Percentiles rank a stretch among this genome's conserved stretches.
These are phyloP conservation scores for Suillus alpinus DNA, from an alignment of 768 basidiomycete species.

Conservation along the genomic window DNA sequence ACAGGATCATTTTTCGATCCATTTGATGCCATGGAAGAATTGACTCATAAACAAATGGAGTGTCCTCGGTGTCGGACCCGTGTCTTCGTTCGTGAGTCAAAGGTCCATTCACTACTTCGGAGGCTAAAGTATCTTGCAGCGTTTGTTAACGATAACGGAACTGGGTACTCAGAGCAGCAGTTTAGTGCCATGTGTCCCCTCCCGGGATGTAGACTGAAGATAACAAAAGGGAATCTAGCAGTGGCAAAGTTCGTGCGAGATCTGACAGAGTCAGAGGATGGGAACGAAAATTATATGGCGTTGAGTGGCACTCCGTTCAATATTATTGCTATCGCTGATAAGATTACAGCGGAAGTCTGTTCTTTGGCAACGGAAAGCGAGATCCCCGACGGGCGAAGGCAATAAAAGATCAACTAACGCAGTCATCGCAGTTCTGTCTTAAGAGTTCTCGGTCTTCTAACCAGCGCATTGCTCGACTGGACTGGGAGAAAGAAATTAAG, in stretches of 20 bases:
- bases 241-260: conserved; percentile 43
- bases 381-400: conserved; percentile 26
- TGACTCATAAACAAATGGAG: conserved; percentile 24
- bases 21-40: conserved; percentile 29
- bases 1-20: conserved; percentile 33
- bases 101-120: background rate
- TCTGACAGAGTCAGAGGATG: conserved; percentile 25
- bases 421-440: conserved; percentile 19
- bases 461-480: conserved; percentile 24
- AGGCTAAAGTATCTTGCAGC: conserved; percentile 25
- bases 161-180: conserved; percentile 45
- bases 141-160: conserved; percentile 36
- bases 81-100: conserved; percentile 31
- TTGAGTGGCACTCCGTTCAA: conserved; percentile 20
- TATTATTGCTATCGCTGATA: background rate
- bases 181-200: conserved; percentile 39
- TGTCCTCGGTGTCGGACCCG: conserved; percentile 35
- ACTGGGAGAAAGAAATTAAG: conserved; percentile 23
- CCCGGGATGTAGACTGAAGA: conserved; percentile 35
- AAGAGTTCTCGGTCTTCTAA: background rate
- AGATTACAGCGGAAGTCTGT: conserved; percentile 33
- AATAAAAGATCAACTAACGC: conserved; percentile 27
- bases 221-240: conserved; percentile 42
- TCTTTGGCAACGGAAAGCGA: conserved; percentile 22
- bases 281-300: conserved; percentile 32